A percentile compares a stretch with the other conserved stretches of the same genome.
Conservation (phyloP, 257 asterid species). For the Haberlea rhodopensis region DNA sequence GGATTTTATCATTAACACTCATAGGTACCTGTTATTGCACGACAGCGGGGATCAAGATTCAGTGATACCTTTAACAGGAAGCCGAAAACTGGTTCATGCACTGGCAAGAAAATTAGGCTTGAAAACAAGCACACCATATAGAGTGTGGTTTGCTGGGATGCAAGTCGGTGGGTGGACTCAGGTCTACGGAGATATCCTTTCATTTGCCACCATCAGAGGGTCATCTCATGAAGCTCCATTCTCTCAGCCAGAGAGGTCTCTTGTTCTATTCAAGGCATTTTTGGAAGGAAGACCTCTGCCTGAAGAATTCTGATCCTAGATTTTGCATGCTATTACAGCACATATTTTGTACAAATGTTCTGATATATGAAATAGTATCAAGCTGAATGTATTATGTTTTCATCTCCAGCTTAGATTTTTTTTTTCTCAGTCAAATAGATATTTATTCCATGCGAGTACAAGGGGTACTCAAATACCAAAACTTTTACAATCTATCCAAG, state of each 20-base stretch:
- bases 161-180: constrained; percentile 93
- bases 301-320: constrained; percentile 40
- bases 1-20: too few species aligned
- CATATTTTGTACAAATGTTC: not conserved
- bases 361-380: too few species aligned
- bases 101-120: constrained; percentile 48
- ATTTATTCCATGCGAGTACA: too few species aligned
- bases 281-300: constrained; percentile 69
- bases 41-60: constrained; percentile 89
- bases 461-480: too few species aligned
- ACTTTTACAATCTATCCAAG: too few species aligned
- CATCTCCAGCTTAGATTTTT: too few species aligned
- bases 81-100: constrained; percentile 55
- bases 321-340: not conserved
- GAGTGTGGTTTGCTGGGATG: constrained; percentile 81
- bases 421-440: too few species aligned
- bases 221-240: constrained; percentile 84
- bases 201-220: constrained; percentile 74
- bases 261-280: constrained; percentile 68
- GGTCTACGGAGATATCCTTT: constrained; percentile 51
- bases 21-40: not conserved
- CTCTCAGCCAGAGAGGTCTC: constrained; percentile 80
- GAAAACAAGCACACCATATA: constrained; percentile 50
- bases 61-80: constrained; percentile 76
- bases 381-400: too few species aligned